Evolutionary conservation across 2,329 filamentous ascomycete species (phyloP).

Genomic region (Apiospora arundinis): DNA sequence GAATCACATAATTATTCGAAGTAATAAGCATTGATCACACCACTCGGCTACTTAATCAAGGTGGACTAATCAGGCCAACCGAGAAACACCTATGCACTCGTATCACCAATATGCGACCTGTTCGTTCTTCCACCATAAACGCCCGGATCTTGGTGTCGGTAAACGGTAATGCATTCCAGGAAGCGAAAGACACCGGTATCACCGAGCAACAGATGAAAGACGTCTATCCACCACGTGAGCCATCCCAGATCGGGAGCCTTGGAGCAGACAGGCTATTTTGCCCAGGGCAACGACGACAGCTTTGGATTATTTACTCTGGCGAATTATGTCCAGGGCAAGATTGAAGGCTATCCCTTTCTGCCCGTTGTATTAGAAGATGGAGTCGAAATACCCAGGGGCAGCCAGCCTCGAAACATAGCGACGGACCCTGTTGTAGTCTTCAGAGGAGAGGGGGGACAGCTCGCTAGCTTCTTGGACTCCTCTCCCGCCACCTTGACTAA

Average conservation of each 20-base stretch:
- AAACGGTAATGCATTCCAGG: neutral
- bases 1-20: no score
- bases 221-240: neutral
- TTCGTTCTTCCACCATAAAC: neutral
- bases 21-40: no score
- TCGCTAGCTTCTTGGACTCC: neutral
- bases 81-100: no score
- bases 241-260: no score
- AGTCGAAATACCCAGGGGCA: neutral
- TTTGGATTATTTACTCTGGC: neutral
- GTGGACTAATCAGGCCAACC: no score
- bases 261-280: neutral
- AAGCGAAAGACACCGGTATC: neutral
- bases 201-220: neutral
- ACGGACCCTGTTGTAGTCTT: neutral
- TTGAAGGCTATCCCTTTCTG: neutral
- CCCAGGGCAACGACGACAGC: neutral
- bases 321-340: neutral
- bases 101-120: no score
- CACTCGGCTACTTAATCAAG: no score
- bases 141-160: neutral
- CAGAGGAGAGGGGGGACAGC: neutral
- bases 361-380: neutral
- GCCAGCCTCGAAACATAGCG: neutral
- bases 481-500: neutral